Evolutionary conservation across 2,329 filamentous ascomycete species (phyloP).

Genomic region (Colletotrichum godetiae): DNA sequence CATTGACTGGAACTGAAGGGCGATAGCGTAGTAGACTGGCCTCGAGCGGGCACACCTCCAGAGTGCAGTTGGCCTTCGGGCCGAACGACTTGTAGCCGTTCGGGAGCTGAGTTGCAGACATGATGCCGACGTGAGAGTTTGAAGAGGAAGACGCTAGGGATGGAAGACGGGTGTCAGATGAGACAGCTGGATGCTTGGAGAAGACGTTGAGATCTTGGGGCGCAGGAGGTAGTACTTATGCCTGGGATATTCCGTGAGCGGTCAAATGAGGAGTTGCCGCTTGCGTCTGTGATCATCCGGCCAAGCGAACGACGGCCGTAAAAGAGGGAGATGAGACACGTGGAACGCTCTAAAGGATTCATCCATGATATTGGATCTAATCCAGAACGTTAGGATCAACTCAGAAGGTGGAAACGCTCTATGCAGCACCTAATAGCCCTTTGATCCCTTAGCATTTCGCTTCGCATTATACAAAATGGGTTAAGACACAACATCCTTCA

Average conservation of each 20-base stretch:
- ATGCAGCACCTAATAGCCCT: background rate
- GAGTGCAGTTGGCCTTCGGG: conserved; percentile 56
- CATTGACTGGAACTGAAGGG: conserved; percentile 50
- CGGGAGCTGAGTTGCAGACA: conserved; percentile 17
- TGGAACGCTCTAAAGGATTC: background rate
- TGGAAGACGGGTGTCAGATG: background rate
- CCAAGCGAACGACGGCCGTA: conserved; percentile 12
- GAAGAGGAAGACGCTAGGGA: background rate
- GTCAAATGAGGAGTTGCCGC: background rate
- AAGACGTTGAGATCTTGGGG: conserved; percentile 1
- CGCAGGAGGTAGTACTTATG: background rate
- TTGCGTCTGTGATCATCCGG: background rate
- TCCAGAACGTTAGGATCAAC: background rate
- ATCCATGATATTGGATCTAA: background rate
- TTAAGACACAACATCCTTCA: too few species aligned
- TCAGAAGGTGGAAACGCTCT: background rate
- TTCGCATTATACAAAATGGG: background rate
- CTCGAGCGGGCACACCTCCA: conserved; percentile 56
- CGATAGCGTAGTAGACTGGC: conserved; percentile 54
- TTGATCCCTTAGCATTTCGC: background rate
- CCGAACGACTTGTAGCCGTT: conserved; percentile 49
- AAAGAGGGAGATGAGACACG: background rate
- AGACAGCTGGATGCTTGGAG: background rate
- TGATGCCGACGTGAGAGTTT: background rate
- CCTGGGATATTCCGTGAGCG: background rate